phyloP scores from a whole-genome alignment of 2,329 filamentous ascomycete genomes.

The Verticillium dahliae region DNA sequence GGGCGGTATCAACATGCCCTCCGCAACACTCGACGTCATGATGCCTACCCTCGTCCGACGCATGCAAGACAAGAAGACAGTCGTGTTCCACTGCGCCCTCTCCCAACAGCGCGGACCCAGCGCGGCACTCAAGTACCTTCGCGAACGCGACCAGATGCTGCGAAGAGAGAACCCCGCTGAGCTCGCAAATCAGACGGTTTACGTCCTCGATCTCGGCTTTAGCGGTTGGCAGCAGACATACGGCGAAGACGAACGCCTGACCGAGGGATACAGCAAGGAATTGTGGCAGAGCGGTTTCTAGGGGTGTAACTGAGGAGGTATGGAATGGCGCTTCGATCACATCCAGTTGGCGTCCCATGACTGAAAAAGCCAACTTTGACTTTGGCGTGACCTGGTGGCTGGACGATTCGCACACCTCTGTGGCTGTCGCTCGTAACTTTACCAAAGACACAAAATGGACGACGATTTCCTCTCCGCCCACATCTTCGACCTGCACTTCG shows the following conservation, averaged over 20 bases:
- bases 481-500: neutral
- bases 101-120: conserved; percentile 85
- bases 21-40: conserved; percentile 62
- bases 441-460: neutral
- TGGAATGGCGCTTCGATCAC: neutral
- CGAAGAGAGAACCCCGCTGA: conserved; percentile 13
- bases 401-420: neutral
- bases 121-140: conserved; percentile 73
- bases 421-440: neutral
- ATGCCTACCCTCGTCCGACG: conserved; percentile 78
- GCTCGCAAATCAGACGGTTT: conserved; percentile 59
- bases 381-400: neutral
- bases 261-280: conserved; percentile 78
- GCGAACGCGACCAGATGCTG: conserved; percentile 54
- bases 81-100: conserved; percentile 91
- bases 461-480: neutral
- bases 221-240: conserved; percentile 81
- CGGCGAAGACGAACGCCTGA: conserved; percentile 72
- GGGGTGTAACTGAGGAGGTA: neutral
- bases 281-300: conserved; percentile 64
- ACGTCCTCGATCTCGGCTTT: conserved; percentile 79
- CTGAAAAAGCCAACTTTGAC: neutral
- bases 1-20: conserved; percentile 70
- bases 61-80: conserved; percentile 69
- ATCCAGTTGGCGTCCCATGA: neutral